Evolutionary conservation across 2,329 filamentous ascomycete species (phyloP), one percentile per base, ranked within the genome.

Genomic region (Tothia fuscella): DNA sequence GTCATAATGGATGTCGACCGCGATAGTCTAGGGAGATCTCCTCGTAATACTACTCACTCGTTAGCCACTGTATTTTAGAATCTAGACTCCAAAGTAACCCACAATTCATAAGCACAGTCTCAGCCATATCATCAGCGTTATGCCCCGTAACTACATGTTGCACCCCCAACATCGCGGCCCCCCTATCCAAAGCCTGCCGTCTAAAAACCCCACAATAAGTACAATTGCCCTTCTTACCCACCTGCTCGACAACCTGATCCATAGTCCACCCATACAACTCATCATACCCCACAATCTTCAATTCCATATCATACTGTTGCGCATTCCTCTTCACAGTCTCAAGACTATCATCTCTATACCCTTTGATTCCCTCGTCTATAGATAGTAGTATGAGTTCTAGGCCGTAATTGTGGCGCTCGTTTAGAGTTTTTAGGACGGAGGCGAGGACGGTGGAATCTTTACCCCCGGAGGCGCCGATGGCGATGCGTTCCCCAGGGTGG

Each of bases 201-300:
- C 91, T 73, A 57, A 98, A 98, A 14, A 98, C 91, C 12, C 91
- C 91, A 55, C 91, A 98, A 56, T 98, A 98, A 22, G 93, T 98
- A 71, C 91, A 98, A 62, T 98, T 98, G 22, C 89, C 88, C 61
- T 95, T 96, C 66, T 95, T 96, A 12, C 91, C 91, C 38, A 98
- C 83, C 36, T 89, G 85, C 53, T 88, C 83, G 3, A 98, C 93
- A 7, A 98, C 91, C 56, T 96, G 86, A 56, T 98, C 91, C 91
- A 98, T 98, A 1, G 88, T 95, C 91, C 91, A 98, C 6, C 89
- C 91, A 58, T 98, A 98, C 7, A 98, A 68, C 54, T 95, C 83
- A 41, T 80, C 81, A 54, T 98, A 98, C 38, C 89, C 87, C 38
- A 98, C 77, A 43, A 98, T 93, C 52, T 86, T 84, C 37, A 98